Evolutionary conservation across 139 green algal species (phyloP), one percentile per base, ranked within the genome.

Genomic region (Chlorella sp.): DNA sequence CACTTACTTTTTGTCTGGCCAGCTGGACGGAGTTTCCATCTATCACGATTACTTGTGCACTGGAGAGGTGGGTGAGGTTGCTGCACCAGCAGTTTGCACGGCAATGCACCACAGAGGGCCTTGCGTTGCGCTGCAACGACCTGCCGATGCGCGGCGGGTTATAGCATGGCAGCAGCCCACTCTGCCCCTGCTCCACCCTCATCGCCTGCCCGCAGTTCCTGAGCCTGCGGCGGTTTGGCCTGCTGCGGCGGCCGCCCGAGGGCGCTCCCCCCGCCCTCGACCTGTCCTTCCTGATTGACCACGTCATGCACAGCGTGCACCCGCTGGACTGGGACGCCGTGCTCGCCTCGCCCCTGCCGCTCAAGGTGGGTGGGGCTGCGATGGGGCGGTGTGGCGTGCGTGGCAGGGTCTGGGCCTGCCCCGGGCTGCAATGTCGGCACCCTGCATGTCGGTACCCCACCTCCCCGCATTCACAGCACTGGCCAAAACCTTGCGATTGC

Each of bases 241-340:
- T 60, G 51, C 51, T 60, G 51, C 51, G 51, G 13, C 51, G 51
- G 51, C 51, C 51, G 9, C 51, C 51, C 51, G 51, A 60, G 51
- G 51, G 51, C 51, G 51, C 51, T 20, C 14, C 54, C 77, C 77
- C 77, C 5, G 86, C 72, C 16, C 94, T 98, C 85, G 88, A 98
- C 90, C 86, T 98, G n/a, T 85, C 87, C 38, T 97, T 92, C 85
- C 80, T 98, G 62, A 69, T 98, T 4, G 93, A 97, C 67, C 32
- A 95, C 28, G 90, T 98, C 2, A 98, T 98, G 93, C 11, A 90
- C 26, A 54, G 86, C 3, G 64, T 89, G 54, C 90, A 89, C 77
- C 94, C 95, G 14, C 90, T 98, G 54, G 88, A 95, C 86, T 97
- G 90, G 90, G 82, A 95, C 5, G 84, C 82, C 3, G 90, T 96